Base-by-base conservation (phyloP, 495 filamentous ascomycete species). In the Acidomyces sp. region DNA sequence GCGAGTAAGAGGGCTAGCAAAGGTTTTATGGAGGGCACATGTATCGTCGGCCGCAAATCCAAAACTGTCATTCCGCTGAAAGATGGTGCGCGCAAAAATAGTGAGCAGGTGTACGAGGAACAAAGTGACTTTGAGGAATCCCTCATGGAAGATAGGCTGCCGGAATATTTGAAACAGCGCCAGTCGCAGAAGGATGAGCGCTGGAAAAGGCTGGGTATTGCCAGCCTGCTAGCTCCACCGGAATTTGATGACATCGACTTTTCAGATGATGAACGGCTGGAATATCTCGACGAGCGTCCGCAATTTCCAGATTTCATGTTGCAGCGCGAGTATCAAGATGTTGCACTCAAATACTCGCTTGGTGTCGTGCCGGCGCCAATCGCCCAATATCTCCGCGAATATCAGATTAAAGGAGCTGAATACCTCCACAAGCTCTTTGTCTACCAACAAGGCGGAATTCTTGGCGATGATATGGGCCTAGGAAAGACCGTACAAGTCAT, bases 401-500 rank as follows among this genome's bases (percentile, higher is more conserved):
- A 97, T 55, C 90, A 97, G 58, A 67, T 96, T 3, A 69, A 83
- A 24, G 90, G 90, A 18, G 84, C 75, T 6, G 74, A 70, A 13
- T 96, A 95, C 55, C 63, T 97, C 5, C 92, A 97, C 57, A 72
- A 85, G 44, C 63, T 79, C 22, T 97, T 97, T 52, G 80, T 95
- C 13, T 90, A 84, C 52, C 92, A 96, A 45, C 82, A 78, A 42
- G 90, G 92, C 3, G 86, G 83, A 3, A 80, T 97, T 17, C 67
- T 97, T 2, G 77, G 92, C 1, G 90, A 97, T 58, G 90, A 97
- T 54, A 97, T 97, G 90, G 90, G 90, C 23, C 61, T 97, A 22
- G 90, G 90, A 0, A 97, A 97, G 59, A 97, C 90, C 0, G 83
- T 97, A 11, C 90, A 97, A 60, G 85, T 97, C 20, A 92, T 90